These are phyloP conservation scores for Zizania palustris DNA, from an alignment of 202 grass and related monocot genomes.

Conservation along the genomic window DNA sequence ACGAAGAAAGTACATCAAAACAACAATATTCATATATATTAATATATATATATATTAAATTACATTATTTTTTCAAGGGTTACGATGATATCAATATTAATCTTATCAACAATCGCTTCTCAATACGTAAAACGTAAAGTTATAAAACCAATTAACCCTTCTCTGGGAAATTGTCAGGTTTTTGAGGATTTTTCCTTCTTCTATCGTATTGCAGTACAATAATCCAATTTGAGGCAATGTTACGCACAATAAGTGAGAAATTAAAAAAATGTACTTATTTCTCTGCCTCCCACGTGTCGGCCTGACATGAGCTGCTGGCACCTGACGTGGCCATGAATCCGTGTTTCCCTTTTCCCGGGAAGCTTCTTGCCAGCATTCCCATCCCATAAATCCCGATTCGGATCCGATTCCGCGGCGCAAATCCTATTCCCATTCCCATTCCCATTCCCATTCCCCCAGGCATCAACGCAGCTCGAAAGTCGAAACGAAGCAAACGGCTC, in stretches of 20 bases:
- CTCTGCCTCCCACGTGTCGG: constrained; percentile 22
- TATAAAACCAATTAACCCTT: too few relatives aligned
- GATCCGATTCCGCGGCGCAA: constrained; percentile 35
- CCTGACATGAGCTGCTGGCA: not conserved
- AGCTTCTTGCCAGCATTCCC: too few relatives aligned
- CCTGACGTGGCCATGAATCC: not conserved
- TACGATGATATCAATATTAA: too few relatives aligned
- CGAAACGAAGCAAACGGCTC: not conserved
- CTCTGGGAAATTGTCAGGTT: not conserved
- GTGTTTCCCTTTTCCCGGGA: not conserved
- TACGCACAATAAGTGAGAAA: not conserved
- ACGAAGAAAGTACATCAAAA: too few relatives aligned
- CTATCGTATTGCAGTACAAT: too few relatives aligned
- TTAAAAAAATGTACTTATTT: not conserved
- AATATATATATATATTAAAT: too few relatives aligned
- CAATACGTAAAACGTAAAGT: too few relatives aligned
- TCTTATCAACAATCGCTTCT: too few relatives aligned
- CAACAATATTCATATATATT: too few relatives aligned
- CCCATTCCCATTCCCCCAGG: not conserved
- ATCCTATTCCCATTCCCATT: constrained; percentile 15
- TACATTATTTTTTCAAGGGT: too few relatives aligned
- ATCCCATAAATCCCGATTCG: constrained; percentile 29
- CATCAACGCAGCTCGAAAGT: constrained; percentile 8
- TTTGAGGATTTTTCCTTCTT: not conserved
- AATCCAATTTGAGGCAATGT: not conserved